Evolutionary conservation across 495 filamentous ascomycete genomes (phyloP).

Genomic region (Xylaria intraflava): DNA sequence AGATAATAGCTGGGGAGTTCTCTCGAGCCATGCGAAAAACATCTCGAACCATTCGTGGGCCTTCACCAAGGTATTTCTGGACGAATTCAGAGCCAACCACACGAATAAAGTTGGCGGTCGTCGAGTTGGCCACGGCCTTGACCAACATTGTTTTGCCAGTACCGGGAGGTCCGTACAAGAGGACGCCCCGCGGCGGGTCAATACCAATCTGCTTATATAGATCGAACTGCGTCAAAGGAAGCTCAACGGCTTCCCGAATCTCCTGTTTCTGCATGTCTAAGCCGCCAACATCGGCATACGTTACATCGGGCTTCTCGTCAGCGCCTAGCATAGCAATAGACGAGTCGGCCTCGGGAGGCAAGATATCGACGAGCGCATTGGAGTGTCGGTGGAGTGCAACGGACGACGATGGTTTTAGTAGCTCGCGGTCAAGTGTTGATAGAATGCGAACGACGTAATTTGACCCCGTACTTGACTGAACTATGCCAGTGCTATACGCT

Average conservation of each 20-base stretch:
- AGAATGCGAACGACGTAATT: slow-evolving; percentile 99
- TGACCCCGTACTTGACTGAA: slow-evolving; percentile 94
- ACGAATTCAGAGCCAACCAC: slow-evolving; percentile 98
- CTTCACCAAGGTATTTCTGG: slow-evolving; percentile 96
- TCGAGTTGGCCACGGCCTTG: slow-evolving; percentile 96
- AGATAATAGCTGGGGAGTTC: slow-evolving; percentile 97
- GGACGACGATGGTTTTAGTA: slow-evolving; percentile 93
- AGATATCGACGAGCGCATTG: slow-evolving; percentile 95
- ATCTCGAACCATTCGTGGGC: slow-evolving; percentile 96
- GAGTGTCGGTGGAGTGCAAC: slow-evolving; percentile 97
- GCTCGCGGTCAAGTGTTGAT: slow-evolving; percentile 95
- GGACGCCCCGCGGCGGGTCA: slow-evolving; percentile 90
- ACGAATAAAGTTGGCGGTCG: slow-evolving; percentile 96
- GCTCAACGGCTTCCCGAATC: slow-evolving; percentile 93
- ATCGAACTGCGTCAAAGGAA: slow-evolving; percentile 94
- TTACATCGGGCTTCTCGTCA: slow-evolving; percentile 97
- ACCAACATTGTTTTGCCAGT: slow-evolving; percentile 99
- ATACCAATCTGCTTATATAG: slow-evolving; percentile 98
- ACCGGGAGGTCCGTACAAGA: slow-evolving; percentile 92
- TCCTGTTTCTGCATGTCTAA: slow-evolving; percentile 99
- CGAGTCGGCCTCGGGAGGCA: slow-evolving; percentile 94
- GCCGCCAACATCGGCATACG: slow-evolving; percentile 95
- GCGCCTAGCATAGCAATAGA: slow-evolving; percentile 96
- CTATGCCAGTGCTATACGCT: slow-evolving; percentile 80
- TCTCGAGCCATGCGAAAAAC: slow-evolving; percentile 99